Evolutionary conservation across 2,329 filamentous ascomycete genomes (phyloP), one percentile per base, ranked within the genome.

Genomic region (Sporothrix luriei): DNA sequence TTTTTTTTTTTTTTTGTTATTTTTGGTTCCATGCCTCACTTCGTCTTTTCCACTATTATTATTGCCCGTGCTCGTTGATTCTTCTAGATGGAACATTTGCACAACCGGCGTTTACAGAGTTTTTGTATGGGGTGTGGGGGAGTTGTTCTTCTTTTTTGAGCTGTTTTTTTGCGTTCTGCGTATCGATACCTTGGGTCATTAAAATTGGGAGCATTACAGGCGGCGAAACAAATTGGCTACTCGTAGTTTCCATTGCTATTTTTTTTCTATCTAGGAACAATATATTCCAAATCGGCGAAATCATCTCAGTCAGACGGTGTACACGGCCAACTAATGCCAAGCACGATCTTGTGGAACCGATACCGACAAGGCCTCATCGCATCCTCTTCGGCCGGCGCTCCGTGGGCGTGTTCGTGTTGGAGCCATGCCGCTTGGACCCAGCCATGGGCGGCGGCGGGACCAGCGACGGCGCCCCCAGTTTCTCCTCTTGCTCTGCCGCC

Each of bases 361-460:
- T 11, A 21, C 43, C 24, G 14, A 21, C 64, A 19, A 3, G 26
- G n/a, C 46, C 29, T 69, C 67, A 66, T 10, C 68, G 66, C 29
- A 59, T 49, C 29, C 70, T 64, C 49, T 72, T 72, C 24, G 66
- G 40, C 4, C 40, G 16, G 19, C 70, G 59, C 16, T 71, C 71
- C 1, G 61, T 67, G 16, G 65, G 51, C 14, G 61, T 21, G 40
- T 46, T 29, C 11, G 68, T 29, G 29, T 48, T 46, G 4, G 71
- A 69, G 9, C 54, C 40, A 2, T 67, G 68, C 55, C 69, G 62
- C 19, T 71, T 72, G n/a, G 68, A 46, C 7, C 68, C 71, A 13
- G 66, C 55, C 16, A 51, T 24, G 4, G 43, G 19, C 24, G 52
- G 5, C 26, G 51, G 26, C 26, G 43, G 61, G 3, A 52, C 68